Evolutionary conservation across 1,284 basidiomycete genomes (phyloP).

Genomic region (Rhodotorula sp.): DNA sequence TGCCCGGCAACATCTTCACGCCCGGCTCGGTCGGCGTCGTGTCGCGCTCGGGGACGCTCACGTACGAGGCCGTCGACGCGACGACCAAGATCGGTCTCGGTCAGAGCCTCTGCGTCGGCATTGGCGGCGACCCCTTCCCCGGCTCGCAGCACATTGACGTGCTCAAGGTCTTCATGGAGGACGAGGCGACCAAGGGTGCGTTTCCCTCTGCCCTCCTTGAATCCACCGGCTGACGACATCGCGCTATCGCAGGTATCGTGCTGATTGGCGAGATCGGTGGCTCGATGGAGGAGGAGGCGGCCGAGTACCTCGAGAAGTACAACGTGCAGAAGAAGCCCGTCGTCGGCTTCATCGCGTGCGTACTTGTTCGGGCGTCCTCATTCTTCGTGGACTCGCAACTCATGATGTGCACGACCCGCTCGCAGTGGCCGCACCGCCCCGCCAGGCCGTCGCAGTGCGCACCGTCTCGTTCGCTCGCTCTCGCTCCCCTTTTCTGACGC

Average conservation of each 20-base stretch:
- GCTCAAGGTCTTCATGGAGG: slow-evolving; percentile 93
- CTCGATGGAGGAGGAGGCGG: slow-evolving; percentile 98
- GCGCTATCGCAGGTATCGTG: neutral
- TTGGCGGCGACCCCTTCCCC: slow-evolving; percentile 99
- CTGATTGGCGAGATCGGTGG: slow-evolving; percentile 97
- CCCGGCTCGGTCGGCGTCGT: slow-evolving; percentile 97
- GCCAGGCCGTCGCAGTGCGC: slow-evolving; percentile 86
- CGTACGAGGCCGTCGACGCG: slow-evolving; percentile 81
- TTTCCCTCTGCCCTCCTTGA: neutral
- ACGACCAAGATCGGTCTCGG: slow-evolving; percentile 95
- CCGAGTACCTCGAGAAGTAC: slow-evolving; percentile 80
- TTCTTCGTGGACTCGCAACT: too few species aligned
- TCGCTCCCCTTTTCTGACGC: neutral
- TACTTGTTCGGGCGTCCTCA: slow-evolving; percentile 43
- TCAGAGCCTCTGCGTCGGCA: slow-evolving; percentile 94
- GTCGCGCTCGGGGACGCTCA: slow-evolving; percentile 91
- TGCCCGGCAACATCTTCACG: slow-evolving; percentile 95
- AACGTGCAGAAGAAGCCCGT: slow-evolving; percentile 97
- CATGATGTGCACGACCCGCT: too few species aligned
- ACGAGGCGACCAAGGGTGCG: slow-evolving; percentile 80
- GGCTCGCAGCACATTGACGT: slow-evolving; percentile 95
- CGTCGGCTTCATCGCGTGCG: slow-evolving; percentile 96
- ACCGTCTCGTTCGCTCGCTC: neutral
- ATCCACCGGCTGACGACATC: too few species aligned
- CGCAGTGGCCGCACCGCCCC: slow-evolving; percentile 70